phyloP scores from a whole-genome alignment of 805 yeast species.

The Schwanniomyces pseudopolymorphus region DNA sequence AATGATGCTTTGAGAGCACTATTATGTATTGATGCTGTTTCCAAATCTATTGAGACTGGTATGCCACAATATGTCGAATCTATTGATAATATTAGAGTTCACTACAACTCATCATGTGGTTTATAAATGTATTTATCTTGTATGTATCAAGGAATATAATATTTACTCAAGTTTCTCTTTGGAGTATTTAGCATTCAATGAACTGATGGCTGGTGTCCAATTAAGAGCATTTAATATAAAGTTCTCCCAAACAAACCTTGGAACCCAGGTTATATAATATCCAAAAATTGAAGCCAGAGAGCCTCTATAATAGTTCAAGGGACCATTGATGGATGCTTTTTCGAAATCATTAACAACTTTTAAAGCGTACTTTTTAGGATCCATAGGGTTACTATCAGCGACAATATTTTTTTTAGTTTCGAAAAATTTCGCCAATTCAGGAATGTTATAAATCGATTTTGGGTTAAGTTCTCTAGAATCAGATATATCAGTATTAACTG shows the following conservation, averaged over 20 bases:
- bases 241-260: slow-evolving; percentile 47
- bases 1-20: slow-evolving; percentile 34
- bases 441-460: too few relatives aligned
- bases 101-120: not conserved
- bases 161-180: not conserved
- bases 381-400: too few relatives aligned
- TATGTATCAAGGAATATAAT: not conserved
- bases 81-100: not conserved
- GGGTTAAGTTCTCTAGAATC: too few relatives aligned
- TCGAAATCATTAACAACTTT: too few relatives aligned
- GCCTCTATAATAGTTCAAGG: slow-evolving; percentile 60
- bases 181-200: slow-evolving; percentile 19
- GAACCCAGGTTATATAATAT: slow-evolving; percentile 36
- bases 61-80: slow-evolving; percentile 25
- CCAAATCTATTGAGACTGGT: slow-evolving; percentile 29
- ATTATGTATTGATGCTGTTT: slow-evolving; percentile 35
- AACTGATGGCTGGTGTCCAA: slow-evolving; percentile 24
- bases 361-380: too few relatives aligned
- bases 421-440: too few relatives aligned
- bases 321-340: slow-evolving; percentile 27
- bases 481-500: too few relatives aligned
- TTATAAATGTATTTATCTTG: not conserved
- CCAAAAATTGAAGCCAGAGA: slow-evolving; percentile 38
- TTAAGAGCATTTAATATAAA: slow-evolving; percentile 36
- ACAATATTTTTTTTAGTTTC: too few relatives aligned